A percentile compares a stretch with the other conserved stretches of the same genome.
Conservation (phyloP, 1,284 basidiomycete species). For the Irpex lacteus region DNA sequence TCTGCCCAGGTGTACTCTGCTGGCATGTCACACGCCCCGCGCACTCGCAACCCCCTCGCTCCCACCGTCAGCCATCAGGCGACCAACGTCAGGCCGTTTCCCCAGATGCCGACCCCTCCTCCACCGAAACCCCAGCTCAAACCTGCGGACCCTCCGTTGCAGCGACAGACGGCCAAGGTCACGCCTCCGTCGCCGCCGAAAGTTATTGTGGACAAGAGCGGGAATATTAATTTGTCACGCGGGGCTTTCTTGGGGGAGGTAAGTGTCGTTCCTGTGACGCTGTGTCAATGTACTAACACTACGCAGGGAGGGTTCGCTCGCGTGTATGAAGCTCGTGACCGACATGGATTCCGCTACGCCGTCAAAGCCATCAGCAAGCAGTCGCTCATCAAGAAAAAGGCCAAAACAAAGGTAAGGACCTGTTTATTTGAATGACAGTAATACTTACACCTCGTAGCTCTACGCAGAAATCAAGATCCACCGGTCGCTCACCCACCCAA, state of each 20-base stretch:
- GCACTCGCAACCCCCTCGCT: conserved; percentile 31
- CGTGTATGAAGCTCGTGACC: conserved; percentile 85
- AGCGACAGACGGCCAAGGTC: conserved; percentile 78
- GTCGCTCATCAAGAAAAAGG: conserved; percentile 86
- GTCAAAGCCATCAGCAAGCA: conserved; percentile 87
- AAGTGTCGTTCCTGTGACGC: conserved; percentile 25
- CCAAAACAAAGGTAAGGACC: conserved; percentile 77
- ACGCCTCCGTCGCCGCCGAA: conserved; percentile 80
- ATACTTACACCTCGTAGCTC: conserved; percentile 49
- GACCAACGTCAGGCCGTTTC: conserved; percentile 21
- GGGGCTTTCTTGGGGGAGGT: conserved; percentile 88
- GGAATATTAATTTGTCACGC: conserved; percentile 58
- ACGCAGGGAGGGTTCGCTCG: conserved; percentile 85
- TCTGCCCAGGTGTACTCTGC: conserved; percentile 23
- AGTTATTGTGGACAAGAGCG: conserved; percentile 67
- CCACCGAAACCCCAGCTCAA: conserved; percentile 20
- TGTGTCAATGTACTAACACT: conserved; percentile 2
- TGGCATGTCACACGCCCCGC: conserved; percentile 24
- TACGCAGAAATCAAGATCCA: conserved; percentile 99
- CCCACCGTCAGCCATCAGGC: conserved; percentile 27
- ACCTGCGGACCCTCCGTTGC: conserved; percentile 59
- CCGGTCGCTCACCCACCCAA: conserved; percentile 86
- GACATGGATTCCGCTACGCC: conserved; percentile 62
- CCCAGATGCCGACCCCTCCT: conserved; percentile 18
- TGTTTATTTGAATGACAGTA: not conserved